Percentiles rank a stretch among this genome's conserved stretches.
Evolutionary conservation across 1,139 yeast species (phyloP).

Genomic region (Geotrichum carabidarum): DNA sequence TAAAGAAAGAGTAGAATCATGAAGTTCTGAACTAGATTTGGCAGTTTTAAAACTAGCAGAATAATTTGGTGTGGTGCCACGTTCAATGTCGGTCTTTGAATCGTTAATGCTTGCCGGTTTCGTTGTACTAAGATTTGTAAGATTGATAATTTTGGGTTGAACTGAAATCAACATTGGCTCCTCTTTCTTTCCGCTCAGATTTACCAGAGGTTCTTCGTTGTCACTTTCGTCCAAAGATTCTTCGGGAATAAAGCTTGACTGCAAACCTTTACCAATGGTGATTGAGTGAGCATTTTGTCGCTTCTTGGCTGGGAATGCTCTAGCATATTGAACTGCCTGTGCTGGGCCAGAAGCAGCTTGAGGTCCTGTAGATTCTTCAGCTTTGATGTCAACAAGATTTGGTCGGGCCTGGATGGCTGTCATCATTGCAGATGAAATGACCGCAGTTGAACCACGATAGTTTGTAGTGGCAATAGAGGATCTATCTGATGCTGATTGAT

Average conservation of each 20-base stretch:
- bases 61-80: neutral
- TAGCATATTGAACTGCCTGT: conserved; percentile 2
- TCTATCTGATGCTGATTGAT: conserved; percentile 22
- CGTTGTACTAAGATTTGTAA: neutral
- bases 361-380: conserved; percentile 1
- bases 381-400: conserved; percentile 31
- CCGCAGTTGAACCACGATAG: conserved; percentile 35
- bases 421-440: conserved; percentile 28
- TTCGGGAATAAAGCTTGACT: conserved; percentile 13
- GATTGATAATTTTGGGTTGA: conserved; percentile 1
- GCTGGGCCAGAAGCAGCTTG: neutral
- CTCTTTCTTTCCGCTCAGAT: neutral
- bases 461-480: conserved; percentile 33
- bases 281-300: conserved; percentile 15
- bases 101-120: neutral
- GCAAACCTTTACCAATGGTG: conserved; percentile 15
- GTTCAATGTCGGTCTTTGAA: neutral
- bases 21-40: neutral
- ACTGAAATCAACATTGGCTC: neutral
- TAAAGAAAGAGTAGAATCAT: neutral
- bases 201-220: neutral
- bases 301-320: conserved; percentile 3
- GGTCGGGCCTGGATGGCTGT: conserved; percentile 35
- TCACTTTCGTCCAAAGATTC: conserved; percentile 9
- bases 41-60: conserved; percentile 9